phyloP scores from a whole-genome alignment of 768 basidiomycete genomes.

The Lactifluus hygrophoroides region DNA sequence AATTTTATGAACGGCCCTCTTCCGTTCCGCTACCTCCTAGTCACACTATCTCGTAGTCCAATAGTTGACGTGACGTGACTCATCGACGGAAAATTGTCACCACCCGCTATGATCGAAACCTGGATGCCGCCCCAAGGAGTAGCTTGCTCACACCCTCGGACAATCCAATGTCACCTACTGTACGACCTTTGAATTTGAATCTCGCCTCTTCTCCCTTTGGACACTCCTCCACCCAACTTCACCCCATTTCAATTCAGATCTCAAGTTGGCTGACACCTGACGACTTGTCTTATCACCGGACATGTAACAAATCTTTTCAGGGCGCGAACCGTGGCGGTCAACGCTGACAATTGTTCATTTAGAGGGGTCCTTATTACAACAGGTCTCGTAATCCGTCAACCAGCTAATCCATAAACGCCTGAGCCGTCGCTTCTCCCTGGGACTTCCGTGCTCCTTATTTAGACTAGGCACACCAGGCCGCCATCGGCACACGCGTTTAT shows the following conservation, averaged over 20 bases:
- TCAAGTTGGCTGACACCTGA: too few relatives aligned
- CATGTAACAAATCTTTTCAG: neutral
- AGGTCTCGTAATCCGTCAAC: neutral
- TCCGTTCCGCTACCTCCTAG: too few relatives aligned
- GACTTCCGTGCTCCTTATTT: neutral
- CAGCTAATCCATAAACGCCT: neutral
- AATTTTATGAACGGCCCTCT: too few relatives aligned
- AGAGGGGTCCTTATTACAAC: neutral
- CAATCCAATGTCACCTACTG: too few relatives aligned
- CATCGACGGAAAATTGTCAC: neutral
- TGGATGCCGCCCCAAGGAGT: neutral
- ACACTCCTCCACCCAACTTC: neutral
- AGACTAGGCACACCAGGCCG: neutral
- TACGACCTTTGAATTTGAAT: neutral
- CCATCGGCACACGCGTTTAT: neutral
- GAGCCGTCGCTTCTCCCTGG: neutral
- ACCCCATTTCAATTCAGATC: too few relatives aligned
- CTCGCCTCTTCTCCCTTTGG: neutral
- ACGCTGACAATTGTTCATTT: too few relatives aligned
- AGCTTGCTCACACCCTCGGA: neutral
- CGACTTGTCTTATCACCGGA: constrained; percentile 2
- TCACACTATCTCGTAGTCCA: too few relatives aligned
- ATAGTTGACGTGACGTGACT: neutral
- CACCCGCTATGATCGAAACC: neutral
- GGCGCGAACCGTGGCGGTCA: too few relatives aligned